Percentiles rank a stretch among this genome's conserved stretches.
These are phyloP conservation scores for Pythium dissotocum DNA, from an alignment of 352 stramenopile genomes.

Conservation along the genomic window DNA sequence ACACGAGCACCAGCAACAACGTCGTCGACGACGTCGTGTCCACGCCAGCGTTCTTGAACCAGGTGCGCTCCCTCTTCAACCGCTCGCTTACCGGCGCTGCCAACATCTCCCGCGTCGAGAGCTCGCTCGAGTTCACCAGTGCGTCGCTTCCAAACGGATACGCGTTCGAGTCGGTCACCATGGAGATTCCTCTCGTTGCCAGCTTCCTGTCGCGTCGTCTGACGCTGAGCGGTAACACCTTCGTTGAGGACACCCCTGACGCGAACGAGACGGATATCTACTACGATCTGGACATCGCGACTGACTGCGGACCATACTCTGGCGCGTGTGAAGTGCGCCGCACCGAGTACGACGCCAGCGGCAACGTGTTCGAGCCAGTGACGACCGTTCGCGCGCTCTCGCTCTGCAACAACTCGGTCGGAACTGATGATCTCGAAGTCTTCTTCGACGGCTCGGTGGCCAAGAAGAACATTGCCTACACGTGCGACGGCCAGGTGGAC, in stretches of 20 bases:
- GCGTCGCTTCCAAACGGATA: slow-evolving; percentile 10
- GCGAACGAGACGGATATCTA: slow-evolving; percentile 19
- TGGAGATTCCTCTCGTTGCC: slow-evolving; percentile 13
- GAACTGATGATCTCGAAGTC: slow-evolving; percentile 15
- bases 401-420: slow-evolving; percentile 18
- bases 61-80: slow-evolving; percentile 13
- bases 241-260: slow-evolving; percentile 3
- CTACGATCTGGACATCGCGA: slow-evolving; percentile 25
- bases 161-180: slow-evolving; percentile 21
- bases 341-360: slow-evolving; percentile 16
- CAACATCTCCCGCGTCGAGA: slow-evolving; percentile 20
- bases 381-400: slow-evolving; percentile 17
- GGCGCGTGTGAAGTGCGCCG: slow-evolving; percentile 14
- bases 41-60: slow-evolving; percentile 11
- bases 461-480: slow-evolving; percentile 30
- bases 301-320: slow-evolving; percentile 20
- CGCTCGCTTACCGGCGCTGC: slow-evolving; percentile 12
- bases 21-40: slow-evolving; percentile 1
- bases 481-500: slow-evolving; percentile 11
- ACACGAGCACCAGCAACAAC: neutral
- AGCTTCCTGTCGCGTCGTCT: slow-evolving; percentile 16
- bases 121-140: slow-evolving; percentile 17
- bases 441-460: slow-evolving; percentile 14
- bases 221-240: neutral
- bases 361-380: slow-evolving; percentile 13